phyloP scores from a whole-genome alignment of 352 stramenopile species.

The Halophytophthora polymorphica region DNA sequence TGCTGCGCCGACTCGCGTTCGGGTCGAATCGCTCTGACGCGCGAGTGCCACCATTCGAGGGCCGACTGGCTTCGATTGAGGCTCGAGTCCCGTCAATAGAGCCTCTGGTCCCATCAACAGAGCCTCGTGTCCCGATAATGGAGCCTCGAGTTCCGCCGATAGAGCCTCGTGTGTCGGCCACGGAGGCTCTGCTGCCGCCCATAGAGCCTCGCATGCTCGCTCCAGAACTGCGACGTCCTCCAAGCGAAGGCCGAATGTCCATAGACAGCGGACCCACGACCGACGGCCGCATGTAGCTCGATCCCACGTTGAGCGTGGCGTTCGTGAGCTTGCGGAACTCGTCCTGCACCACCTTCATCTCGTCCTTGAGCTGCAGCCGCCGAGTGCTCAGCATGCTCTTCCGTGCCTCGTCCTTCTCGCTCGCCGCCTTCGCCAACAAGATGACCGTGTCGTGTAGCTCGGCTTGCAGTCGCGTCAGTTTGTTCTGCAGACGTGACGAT shows the following conservation, averaged over 20 bases:
- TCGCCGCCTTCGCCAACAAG: slow-evolving; percentile 54
- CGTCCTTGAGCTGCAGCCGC: slow-evolving; percentile 64
- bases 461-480: slow-evolving; percentile 40
- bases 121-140: slow-evolving; percentile 19
- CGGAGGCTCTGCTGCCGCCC: slow-evolving; percentile 16
- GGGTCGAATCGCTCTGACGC: slow-evolving; percentile 33
- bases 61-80: slow-evolving; percentile 9
- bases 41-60: slow-evolving; percentile 12
- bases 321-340: slow-evolving; percentile 40
- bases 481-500: slow-evolving; percentile 39
- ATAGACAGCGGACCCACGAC: slow-evolving; percentile 22
- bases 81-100: slow-evolving; percentile 13
- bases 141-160: slow-evolving; percentile 32
- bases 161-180: slow-evolving; percentile 19
- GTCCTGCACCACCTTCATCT: slow-evolving; percentile 72
- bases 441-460: slow-evolving; percentile 63
- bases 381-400: slow-evolving; percentile 49
- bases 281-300: slow-evolving; percentile 31
- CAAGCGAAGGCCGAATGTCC: slow-evolving; percentile 9
- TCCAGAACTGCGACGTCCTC: not conserved
- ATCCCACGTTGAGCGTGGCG: slow-evolving; percentile 22
- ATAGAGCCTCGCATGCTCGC: slow-evolving; percentile 21
- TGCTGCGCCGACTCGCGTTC: slow-evolving; percentile 31
- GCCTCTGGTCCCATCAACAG: slow-evolving; percentile 15
- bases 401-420: slow-evolving; percentile 45